phyloP scores from a whole-genome alignment of 2,329 filamentous ascomycete species.

The Grosmannia penicillata region DNA sequence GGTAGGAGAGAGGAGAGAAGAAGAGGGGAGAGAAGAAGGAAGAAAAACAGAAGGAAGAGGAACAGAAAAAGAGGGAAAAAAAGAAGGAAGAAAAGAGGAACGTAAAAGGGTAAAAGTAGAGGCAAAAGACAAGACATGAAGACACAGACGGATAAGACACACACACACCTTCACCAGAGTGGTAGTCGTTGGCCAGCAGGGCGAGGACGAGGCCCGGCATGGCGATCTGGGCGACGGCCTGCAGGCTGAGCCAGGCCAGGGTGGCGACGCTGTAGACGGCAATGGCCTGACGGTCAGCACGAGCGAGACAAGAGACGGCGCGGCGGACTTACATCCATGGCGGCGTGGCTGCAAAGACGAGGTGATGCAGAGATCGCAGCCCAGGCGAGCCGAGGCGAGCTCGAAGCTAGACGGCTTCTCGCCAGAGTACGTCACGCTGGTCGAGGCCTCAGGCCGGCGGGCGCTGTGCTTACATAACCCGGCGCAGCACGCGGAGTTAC shows the following conservation, averaged over 20 bases:
- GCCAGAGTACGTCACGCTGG: too few relatives aligned
- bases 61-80: too few relatives aligned
- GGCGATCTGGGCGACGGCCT: constrained; percentile 30
- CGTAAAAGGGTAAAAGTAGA: too few relatives aligned
- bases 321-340: constrained; percentile 1
- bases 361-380: background rate
- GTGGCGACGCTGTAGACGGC: constrained; percentile 35
- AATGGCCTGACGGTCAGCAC: constrained; percentile 23
- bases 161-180: constrained; percentile 11
- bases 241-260: constrained; percentile 33
- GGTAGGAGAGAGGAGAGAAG: background rate
- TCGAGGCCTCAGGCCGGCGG: too few relatives aligned
- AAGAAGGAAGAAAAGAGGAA: too few relatives aligned
- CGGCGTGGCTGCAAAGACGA: background rate
- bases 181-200: constrained; percentile 22
- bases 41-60: too few relatives aligned
- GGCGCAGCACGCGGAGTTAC: too few relatives aligned
- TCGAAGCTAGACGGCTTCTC: too few relatives aligned
- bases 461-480: too few relatives aligned
- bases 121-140: constrained; percentile 4
- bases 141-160: background rate
- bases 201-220: constrained; percentile 32
- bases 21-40: background rate
- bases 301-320: background rate
- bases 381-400: too few relatives aligned